These are phyloP conservation scores for Trichoderma afroharzianum DNA, from an alignment of 2,329 filamentous ascomycete genomes.

Conservation along the genomic window DNA sequence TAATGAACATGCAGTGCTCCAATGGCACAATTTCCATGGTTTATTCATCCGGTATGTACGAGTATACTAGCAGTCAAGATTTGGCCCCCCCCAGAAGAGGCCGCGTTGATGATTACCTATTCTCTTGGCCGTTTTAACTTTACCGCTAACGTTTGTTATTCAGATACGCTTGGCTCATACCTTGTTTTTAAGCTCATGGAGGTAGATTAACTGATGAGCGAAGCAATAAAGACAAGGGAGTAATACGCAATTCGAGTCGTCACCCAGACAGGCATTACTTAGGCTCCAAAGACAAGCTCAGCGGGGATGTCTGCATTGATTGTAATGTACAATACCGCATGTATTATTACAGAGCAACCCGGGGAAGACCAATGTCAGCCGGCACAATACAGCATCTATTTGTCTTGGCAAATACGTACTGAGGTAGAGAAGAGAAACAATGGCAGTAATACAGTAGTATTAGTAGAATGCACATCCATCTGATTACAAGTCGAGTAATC, in stretches of 20 bases:
- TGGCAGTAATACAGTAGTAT: neutral
- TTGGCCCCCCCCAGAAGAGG: neutral
- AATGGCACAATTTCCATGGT: neutral
- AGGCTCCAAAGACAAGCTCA: neutral
- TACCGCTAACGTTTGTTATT: neutral
- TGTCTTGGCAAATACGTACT: neutral
- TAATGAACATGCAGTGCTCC: neutral
- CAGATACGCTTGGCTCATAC: neutral
- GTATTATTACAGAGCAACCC: neutral
- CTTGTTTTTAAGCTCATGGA: neutral
- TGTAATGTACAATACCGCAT: neutral
- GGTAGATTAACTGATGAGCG: neutral
- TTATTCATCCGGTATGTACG: no score
- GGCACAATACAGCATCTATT: neutral
- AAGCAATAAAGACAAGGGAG: neutral
- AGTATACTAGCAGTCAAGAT: neutral
- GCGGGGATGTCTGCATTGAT: neutral
- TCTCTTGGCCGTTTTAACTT: neutral
- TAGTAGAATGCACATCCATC: neutral
- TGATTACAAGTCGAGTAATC: neutral
- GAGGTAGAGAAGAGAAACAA: neutral
- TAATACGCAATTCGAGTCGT: neutral
- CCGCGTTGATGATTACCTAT: neutral
- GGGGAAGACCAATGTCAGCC: neutral
- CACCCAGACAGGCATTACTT: neutral